Conservation (phyloP, 257 asterid species). For the Nicotiana attenuata region DNA sequence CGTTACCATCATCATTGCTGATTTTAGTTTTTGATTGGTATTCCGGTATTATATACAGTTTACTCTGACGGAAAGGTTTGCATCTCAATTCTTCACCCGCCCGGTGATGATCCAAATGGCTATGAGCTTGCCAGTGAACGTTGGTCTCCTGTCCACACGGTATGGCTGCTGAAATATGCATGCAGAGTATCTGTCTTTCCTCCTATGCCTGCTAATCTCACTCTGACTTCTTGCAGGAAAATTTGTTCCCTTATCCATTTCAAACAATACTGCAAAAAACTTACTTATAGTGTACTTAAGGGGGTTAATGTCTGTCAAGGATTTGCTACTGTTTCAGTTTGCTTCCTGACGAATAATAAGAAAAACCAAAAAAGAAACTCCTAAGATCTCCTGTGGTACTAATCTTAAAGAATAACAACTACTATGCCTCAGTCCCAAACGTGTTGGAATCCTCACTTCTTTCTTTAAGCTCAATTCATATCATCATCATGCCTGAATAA, state of each 20-base stretch:
- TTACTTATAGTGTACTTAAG: not conserved
- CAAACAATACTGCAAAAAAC: not conserved
- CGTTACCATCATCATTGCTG: not conserved
- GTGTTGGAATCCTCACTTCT: too few species aligned
- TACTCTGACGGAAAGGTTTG: slow-evolving; percentile 94
- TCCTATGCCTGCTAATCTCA: not conserved
- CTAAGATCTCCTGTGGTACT: not conserved
- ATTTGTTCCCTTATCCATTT: not conserved
- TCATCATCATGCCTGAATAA: too few species aligned
- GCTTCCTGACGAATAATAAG: not conserved
- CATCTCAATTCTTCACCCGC: slow-evolving; percentile 95
- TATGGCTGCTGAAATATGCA: slow-evolving; percentile 21
- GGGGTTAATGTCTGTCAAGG: not conserved
- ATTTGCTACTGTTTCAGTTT: not conserved
- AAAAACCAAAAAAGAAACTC: not conserved
- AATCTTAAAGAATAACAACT: not conserved
- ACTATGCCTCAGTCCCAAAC: too few species aligned
- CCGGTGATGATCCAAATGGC: slow-evolving; percentile 98
- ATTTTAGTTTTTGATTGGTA: slow-evolving; percentile 12
- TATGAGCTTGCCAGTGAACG: slow-evolving; percentile 99
- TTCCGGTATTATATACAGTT: slow-evolving; percentile 43
- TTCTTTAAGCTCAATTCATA: too few species aligned
- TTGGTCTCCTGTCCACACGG: slow-evolving; percentile 99
- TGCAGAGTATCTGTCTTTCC: not conserved
- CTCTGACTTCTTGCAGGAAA: not conserved